Evolutionary conservation across 176 grass and related monocot genomes (phyloP), one percentile per base, ranked within the genome.

Genomic region (Tillandsia fasciculata): DNA sequence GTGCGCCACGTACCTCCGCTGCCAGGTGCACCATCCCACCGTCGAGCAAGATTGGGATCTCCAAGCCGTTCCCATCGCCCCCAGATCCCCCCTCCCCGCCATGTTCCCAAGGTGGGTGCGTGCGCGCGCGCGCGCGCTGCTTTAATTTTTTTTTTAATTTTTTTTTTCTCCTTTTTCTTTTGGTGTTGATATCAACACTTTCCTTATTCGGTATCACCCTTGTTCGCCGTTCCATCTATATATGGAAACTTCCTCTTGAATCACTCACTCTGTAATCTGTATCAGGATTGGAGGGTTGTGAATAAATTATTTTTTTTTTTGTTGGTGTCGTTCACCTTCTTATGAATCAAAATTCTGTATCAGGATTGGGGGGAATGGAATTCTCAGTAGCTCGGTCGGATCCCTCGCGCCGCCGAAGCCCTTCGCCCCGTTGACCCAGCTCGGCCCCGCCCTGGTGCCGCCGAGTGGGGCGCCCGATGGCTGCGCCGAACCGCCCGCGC

Each of bases 21-120:
- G 73, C 26, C 73, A 75, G 48, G 72, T 74, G 54, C 64, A 74
- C 59, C 47, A 74, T 22, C 72, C 72, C 20, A 64, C 48, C 1
- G 42, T 75, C 50, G 73, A 75, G 63, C 8, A 47, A 8, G 73
- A 76, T 3, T 76, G 73, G 73, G 73, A 76, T 47, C 63, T 76
- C 12, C 73, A 76, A 26, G 73, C 49, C 11, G 50, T 76, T 50
- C 64, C 50, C 3, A 66, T 76, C 10, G 49, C 73, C 10, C 26
- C 73, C 10, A 48, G 64, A n/a, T 67, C 50, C 26, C 51, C 50
- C 0, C 68, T 53, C 49, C 14, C 56, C 56, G 12, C 17, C 22
- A 9, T 61, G 17, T 61, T 61, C 17, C 56, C 56, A 61, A 22
- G 56, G 56, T 61, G 15, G 1, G 8, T n/a, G 15, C n/a, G 15